These are phyloP conservation scores for Penicillium sp. DNA, from an alignment of 2,329 filamentous ascomycete genomes.

Conservation along the genomic window DNA sequence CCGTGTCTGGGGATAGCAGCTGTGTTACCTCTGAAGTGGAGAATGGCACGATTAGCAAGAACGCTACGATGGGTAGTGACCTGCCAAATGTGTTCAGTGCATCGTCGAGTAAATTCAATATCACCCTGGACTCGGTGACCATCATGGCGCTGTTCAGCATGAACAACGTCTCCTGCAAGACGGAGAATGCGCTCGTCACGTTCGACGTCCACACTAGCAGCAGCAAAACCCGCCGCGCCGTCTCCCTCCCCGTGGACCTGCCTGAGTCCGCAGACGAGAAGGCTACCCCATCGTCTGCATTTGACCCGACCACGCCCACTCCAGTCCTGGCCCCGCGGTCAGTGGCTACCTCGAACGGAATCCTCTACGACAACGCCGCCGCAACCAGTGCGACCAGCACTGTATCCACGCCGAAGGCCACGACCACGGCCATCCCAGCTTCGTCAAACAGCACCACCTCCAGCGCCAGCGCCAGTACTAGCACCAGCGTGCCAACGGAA, in stretches of 20 bases:
- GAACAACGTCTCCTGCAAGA: constrained; percentile 77
- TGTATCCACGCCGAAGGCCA: constrained; percentile 23
- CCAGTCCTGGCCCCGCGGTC: constrained; percentile 34
- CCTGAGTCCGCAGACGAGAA: constrained; percentile 9
- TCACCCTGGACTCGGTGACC: constrained; percentile 72
- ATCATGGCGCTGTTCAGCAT: constrained; percentile 79
- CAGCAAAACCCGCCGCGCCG: constrained; percentile 38
- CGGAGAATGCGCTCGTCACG: constrained; percentile 85
- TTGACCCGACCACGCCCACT: constrained; percentile 2
- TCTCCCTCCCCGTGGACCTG: constrained; percentile 14
- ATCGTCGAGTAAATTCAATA: constrained; percentile 71
- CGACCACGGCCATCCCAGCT: constrained; percentile 11
- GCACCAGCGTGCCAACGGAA: constrained; percentile 26
- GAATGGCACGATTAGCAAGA: constrained; percentile 51
- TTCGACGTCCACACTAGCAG: constrained; percentile 61
- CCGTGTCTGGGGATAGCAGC: constrained; percentile 54
- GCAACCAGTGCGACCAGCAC: constrained; percentile 25
- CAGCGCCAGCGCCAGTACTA: not conserved
- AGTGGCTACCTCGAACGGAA: constrained; percentile 45
- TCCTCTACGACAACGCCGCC: constrained; percentile 41
- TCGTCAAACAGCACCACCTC: constrained; percentile 6
- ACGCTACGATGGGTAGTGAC: constrained; percentile 81
- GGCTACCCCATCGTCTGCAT: constrained; percentile 16
- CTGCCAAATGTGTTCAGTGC: constrained; percentile 75
- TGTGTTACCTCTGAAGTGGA: constrained; percentile 61